Base-by-base conservation (phyloP, 2,329 filamentous ascomycete species). In the Scytalidium lignicola region DNA sequence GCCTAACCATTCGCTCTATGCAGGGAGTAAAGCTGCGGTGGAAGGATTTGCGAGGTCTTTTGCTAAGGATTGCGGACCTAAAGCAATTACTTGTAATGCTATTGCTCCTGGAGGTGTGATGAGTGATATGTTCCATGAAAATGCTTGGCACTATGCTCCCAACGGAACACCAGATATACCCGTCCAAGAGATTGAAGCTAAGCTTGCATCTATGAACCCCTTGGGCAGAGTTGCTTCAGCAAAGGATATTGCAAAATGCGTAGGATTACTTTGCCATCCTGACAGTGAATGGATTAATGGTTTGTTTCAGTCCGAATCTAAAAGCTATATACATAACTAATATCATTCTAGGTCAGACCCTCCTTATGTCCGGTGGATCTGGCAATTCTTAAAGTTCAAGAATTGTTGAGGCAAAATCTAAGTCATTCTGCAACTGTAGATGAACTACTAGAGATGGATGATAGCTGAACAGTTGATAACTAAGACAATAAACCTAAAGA, bases 11-110 rank as follows among this genome's bases (percentile, higher is more conserved):
- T 76, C 83, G 13, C 75, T 90, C 43, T 90, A 90, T 74, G 86
- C 85, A 19, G 85, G 81, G 13, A 82, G 76, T 66, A 90, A 90
- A 74, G 86, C 85, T 58, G 82, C 86, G 32, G 83, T 90, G 52
- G 86, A 89, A 68, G 85, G 84, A 10, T 88, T 90, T 67, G 84
- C 86, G 57, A 84, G 86, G 65, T 82, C 79, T 58, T 86, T 90
- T 69, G 83, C 86, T 4, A 68, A 76, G 63, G 83, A 87, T 71
- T 82, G 79, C 56, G 80, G 84, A 47, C 78, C 84, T 70, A 76
- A 82, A 60, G 79, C 80, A 49, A 83, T 85, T 63, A 85, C 82
- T 0, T 81, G 85, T 65, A 86, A 86, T 61, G 80, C 78, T 41
- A 74, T 86, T 26, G 83, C 83, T 0, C 83, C 83, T 0, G 83